Percentiles rank a stretch among this genome's conserved stretches.
phyloP scores from a whole-genome alignment of 257 asterid species.

The Fraxinus quadrangulata region DNA sequence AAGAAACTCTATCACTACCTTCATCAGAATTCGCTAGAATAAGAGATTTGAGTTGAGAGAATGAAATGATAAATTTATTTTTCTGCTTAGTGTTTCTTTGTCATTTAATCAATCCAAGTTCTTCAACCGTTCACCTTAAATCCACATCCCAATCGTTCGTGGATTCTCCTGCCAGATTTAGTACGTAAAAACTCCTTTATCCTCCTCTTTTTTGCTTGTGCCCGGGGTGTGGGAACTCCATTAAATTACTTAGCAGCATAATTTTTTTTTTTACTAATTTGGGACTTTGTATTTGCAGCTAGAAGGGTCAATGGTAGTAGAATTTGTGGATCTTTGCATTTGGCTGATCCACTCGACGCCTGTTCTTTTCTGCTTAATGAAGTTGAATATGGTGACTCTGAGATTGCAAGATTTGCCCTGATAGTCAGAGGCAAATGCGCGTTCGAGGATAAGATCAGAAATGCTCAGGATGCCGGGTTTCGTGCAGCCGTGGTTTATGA shows the following conservation, averaged over 20 bases:
- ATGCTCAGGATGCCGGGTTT: slow-evolving; percentile 39
- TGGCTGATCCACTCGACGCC: slow-evolving; percentile 35
- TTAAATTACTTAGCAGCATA: background rate
- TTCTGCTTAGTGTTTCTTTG: slow-evolving; percentile 20
- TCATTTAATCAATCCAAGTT: slow-evolving; percentile 17
- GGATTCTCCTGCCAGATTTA: slow-evolving; percentile 37
- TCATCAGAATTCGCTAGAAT: background rate
- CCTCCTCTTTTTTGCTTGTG: background rate
- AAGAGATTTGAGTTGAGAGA: slow-evolving; percentile 7
- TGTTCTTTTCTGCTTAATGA: slow-evolving; percentile 30
- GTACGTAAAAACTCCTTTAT: slow-evolving; percentile 14
- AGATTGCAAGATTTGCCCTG: slow-evolving; percentile 26
- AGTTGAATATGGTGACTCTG: slow-evolving; percentile 6
- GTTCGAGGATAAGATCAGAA: slow-evolving; percentile 38
- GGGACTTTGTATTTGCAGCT: slow-evolving; percentile 20
- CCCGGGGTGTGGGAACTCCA: background rate
- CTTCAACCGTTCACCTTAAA: slow-evolving; percentile 28
- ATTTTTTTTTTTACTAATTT: background rate
- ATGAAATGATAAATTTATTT: slow-evolving; percentile 30
- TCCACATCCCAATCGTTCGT: slow-evolving; percentile 26
- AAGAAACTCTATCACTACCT: background rate
- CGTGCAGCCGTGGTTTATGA: slow-evolving; percentile 35
- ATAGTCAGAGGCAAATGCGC: slow-evolving; percentile 37
- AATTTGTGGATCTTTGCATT: slow-evolving; percentile 31
- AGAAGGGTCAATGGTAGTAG: slow-evolving; percentile 16